Base-by-base conservation (phyloP, 1,284 basidiomycete species). In the Volvariella surrecta region DNA sequence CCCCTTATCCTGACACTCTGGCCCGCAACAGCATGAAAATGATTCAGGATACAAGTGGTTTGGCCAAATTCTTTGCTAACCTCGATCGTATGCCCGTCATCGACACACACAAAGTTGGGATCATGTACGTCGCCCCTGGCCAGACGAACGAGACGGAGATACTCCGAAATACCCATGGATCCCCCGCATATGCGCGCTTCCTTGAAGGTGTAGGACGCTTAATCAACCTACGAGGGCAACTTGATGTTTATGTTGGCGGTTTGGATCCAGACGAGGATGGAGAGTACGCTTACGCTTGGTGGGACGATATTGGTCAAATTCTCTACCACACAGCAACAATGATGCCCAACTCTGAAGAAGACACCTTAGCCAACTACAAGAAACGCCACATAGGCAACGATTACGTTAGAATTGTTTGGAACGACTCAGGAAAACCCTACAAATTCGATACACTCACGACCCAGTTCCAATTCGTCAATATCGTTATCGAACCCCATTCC, bases 241-340 rank as follows among this genome's bases (percentile, higher is more conserved):
- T 82, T 9, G 93, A 97, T 57, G 82, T 98, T n/a, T 97, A 95
- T 61, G 88, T 86, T 1, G 95, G 94, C 20, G 93, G 93, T 1
- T 72, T 99, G 22, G 87, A 95, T 59, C 79, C 87, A 3, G 82
- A 88, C 50, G 81, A 86, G 53, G 93, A 98, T 59, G 82, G 87
- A 17, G 91, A 98, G 61, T 95, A 92, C 56, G 89, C 92, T 0
- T 99, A 99, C 57, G 93, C 94, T 0, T 99, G 95, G 94, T 94
- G 92, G 85, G 93, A 99, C 62, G 93, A 97, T 56, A 94, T 97
- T 37, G 84, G 87, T 13, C 96, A 99, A 59, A 81, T 97, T 47
- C 74, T 97, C 42, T 99, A 91, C 62, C 96, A 99, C 62, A 87
- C 92, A 1, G 89, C 95, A 2, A 99, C 96, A 1, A 81, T 99